Evolutionary conservation across 2,329 filamentous ascomycete genomes (phyloP), one percentile per base, ranked within the genome.

Genomic region (Beauveria scarabaeidicola): DNA sequence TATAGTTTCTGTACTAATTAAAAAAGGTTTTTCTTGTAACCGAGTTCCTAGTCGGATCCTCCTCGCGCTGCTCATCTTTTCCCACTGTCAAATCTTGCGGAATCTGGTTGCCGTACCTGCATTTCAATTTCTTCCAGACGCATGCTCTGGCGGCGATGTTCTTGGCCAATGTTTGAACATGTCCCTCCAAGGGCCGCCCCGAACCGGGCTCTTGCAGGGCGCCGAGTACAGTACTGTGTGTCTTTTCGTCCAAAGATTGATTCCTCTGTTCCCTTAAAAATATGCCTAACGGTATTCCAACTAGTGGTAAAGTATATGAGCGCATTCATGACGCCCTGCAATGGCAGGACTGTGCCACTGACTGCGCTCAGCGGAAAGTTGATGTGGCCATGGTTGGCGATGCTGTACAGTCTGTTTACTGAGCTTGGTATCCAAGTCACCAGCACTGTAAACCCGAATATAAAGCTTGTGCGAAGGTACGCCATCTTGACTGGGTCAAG

Each of bases 271-370:
- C 53, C 44, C 48, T 62, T 4, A 64, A n/a, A 48, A 69, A 70
- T n/a, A 68, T 69, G 46, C 64, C 44, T 10, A 15, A 74, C 64
- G 1, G 62, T 66, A 15, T 63, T 65, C 80, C 78, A 83, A 64
- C 78, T 89, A 1, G 87, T 89, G 3, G 81, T 83, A 62, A 88
- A 81, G 70, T 90, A 93, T 54, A 93, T 90, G 52, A 89, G 73
- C 38, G 86, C 81, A 67, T 93, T 93, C 88, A 89, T 92, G 52
- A 91, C 83, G 0, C 90, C 89, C 69, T 93, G 90, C 0, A 91
- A 76, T 0, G 89, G 88, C 3, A 93, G 76, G 0, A 92, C 88
- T 13, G 89, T 78, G 2, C 86, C 85, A 25, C 87, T 86, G 1
- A 83, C 81, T 41, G 90, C 79, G 67, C 88, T 88, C 46, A 92